These are phyloP conservation scores for Bruguiera parviflora DNA, from an alignment of 345 rosid genomes.

Conservation along the genomic window DNA sequence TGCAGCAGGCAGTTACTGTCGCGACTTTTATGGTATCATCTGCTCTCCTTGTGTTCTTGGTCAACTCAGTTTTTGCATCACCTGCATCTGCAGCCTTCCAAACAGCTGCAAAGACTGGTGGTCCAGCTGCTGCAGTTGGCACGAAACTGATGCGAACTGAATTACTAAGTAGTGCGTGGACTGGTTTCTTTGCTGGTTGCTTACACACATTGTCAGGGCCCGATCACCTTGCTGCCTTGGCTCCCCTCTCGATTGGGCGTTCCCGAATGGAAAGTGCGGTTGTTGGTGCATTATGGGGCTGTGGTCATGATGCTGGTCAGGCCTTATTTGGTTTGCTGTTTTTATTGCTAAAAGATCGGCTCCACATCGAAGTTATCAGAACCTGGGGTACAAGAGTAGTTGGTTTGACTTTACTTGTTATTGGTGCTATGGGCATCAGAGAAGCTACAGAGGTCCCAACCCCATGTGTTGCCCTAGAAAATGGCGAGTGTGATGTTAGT, in stretches of 20 bases:
- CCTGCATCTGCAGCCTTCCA: slow-evolving; percentile 82
- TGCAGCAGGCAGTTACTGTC: slow-evolving; percentile 46
- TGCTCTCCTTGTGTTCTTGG: slow-evolving; percentile 42
- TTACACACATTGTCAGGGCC: slow-evolving; percentile 93
- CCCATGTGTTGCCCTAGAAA: slow-evolving; percentile 76
- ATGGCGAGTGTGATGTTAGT: slow-evolving; percentile 65
- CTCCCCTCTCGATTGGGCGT: slow-evolving; percentile 95
- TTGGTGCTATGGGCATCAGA: slow-evolving; percentile 83
- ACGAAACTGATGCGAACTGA: slow-evolving; percentile 49
- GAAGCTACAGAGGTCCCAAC: slow-evolving; percentile 78
- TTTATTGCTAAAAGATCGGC: slow-evolving; percentile 74
- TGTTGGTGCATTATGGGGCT: slow-evolving; percentile 99
- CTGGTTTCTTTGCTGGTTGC: slow-evolving; percentile 96
- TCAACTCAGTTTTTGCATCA: slow-evolving; percentile 66
- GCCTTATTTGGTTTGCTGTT: slow-evolving; percentile 81
- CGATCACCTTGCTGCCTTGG: slow-evolving; percentile 95
- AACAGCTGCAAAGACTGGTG: slow-evolving; percentile 49
- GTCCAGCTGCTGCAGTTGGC: slow-evolving; percentile 51
- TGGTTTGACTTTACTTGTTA: slow-evolving; percentile 71
- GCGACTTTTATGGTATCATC: slow-evolving; percentile 56
- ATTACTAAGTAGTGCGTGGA: slow-evolving; percentile 77
- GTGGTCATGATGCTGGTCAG: slow-evolving; percentile 96
- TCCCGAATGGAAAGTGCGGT: slow-evolving; percentile 75
- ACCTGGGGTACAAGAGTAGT: slow-evolving; percentile 96
- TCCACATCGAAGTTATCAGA: slow-evolving; percentile 69